phyloP scores from a whole-genome alignment of 2,329 filamentous ascomycete species.

The Kalaharituber pfeilii region DNA sequence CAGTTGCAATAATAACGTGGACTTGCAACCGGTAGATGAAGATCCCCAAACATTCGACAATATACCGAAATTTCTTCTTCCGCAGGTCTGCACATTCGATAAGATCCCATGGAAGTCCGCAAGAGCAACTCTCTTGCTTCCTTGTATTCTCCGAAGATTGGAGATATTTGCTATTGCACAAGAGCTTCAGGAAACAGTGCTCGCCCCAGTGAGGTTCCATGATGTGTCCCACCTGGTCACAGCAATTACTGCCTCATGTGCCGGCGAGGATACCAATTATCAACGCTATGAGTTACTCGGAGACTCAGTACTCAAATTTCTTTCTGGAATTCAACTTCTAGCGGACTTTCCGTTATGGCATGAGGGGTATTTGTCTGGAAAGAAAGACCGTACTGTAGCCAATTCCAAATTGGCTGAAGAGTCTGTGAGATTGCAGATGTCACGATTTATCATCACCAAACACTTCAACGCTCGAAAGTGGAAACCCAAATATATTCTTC shows the following conservation, averaged over 20 bases:
- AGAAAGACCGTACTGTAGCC: constrained; percentile 53
- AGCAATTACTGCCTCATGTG: constrained; percentile 51
- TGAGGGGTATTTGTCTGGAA: constrained; percentile 54
- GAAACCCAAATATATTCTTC: constrained; percentile 45
- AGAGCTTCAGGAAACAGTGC: constrained; percentile 38
- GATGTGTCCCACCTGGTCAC: constrained; percentile 31
- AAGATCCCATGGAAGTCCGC: constrained; percentile 26
- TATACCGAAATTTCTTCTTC: constrained; percentile 11
- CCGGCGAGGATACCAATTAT: constrained; percentile 48
- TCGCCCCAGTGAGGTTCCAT: constrained; percentile 37
- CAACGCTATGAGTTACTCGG: constrained; percentile 77
- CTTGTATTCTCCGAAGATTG: constrained; percentile 53
- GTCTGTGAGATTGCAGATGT: constrained; percentile 45
- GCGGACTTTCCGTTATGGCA: constrained; percentile 46
- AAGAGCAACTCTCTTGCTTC: constrained; percentile 44
- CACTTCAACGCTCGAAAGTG: constrained; percentile 54
- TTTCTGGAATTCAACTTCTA: constrained; percentile 47
- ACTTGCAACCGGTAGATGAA: constrained; percentile 4
- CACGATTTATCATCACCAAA: constrained; percentile 53
- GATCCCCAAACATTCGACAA: not conserved
- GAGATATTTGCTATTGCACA: constrained; percentile 47
- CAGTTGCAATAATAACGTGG: constrained; percentile 8
- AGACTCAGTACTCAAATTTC: constrained; percentile 65
- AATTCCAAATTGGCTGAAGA: constrained; percentile 56
- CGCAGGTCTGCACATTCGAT: constrained; percentile 11